A percentile compares a stretch with the other conserved stretches of the same genome.
These are phyloP conservation scores for Saccharomyces uvarum DNA, from an alignment of 1,139 yeast species.

Conservation along the genomic window DNA sequence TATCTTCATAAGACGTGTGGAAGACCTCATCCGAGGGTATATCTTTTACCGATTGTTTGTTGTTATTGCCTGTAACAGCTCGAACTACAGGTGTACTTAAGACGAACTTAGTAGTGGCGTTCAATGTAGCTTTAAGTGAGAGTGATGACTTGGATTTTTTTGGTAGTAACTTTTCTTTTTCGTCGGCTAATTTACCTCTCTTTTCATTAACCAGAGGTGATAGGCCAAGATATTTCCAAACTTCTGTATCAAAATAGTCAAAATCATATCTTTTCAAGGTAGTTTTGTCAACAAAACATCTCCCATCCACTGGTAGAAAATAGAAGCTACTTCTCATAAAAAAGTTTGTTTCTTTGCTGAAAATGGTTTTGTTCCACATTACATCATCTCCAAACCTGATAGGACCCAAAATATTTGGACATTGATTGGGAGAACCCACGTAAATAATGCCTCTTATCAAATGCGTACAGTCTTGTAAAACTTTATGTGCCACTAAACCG, in stretches of 20 bases:
- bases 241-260: conserved; percentile 71
- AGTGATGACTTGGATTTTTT: not conserved
- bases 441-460: conserved; percentile 67
- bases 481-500: conserved; percentile 75
- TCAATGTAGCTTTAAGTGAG: conserved; percentile 3
- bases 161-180: conserved; percentile 3
- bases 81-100: conserved; percentile 4
- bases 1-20: conserved; percentile 46
- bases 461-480: conserved; percentile 59
- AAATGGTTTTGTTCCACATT: conserved; percentile 59
- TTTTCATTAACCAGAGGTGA: conserved; percentile 62
- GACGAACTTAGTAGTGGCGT: conserved; percentile 9
- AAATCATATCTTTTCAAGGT: conserved; percentile 53
- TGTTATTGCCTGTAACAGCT: not conserved
- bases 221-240: conserved; percentile 70
- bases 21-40: conserved; percentile 17
- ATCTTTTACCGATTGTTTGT: conserved; percentile 10
- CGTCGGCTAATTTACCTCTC: conserved; percentile 24
- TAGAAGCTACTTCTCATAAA: conserved; percentile 80
- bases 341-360: conserved; percentile 76
- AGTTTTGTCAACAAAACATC: conserved; percentile 56
- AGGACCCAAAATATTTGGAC: conserved; percentile 83
- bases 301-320: conserved; percentile 69
- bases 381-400: conserved; percentile 75
- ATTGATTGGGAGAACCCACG: conserved; percentile 78